Base-by-base conservation (phyloP, 768 basidiomycete species). In the Tremella fuciformis region DNA sequence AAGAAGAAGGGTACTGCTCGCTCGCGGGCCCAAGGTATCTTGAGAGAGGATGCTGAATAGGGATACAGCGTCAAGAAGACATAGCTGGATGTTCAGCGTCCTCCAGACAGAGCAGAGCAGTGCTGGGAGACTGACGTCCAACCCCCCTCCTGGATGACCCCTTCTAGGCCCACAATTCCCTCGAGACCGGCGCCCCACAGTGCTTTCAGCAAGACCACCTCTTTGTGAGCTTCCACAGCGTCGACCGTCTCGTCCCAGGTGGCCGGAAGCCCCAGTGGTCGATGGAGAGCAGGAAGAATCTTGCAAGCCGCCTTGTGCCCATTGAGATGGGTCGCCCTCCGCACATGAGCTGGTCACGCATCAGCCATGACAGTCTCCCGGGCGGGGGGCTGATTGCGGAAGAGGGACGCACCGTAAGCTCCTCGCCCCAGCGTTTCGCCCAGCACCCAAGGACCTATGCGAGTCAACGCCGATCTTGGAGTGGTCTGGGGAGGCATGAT, bases 181-280 rank as follows among this genome's bases (percentile, higher is more conserved):
- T 60, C 41, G 19, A 71, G 40, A 11, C 66, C 63, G 8, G 69
- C 65, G 4, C 73, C 75, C 2, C 58, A 48, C 24, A 75, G 47
- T 2, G 63, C 69, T 58, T 72, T 73, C 19, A 76, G 63, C 19
- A 75, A 16, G 1, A 76, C 68, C 1, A 73, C 64, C 60, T 76
- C 75, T 55, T 75, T 76, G 53, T 75, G 67, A 6, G 71, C 73
- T 51, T 76, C 75, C 8, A 71, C 55, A 3, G 73, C 73, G 58
- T 75, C 73, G 39, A 75, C 40, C 8, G 62, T 58, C 48, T 70
- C 53, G 42, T 76, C 70, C 54, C 59, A 57, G n/a, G 69, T 68
- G 3, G 63, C 60, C 21, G 61, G 39, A 34, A 50, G 38, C 2
- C 55, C 58, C 1, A 38, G 37, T 2, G 21, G 24, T 15, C 55